Percentiles rank a stretch among this genome's conserved stretches.
Conservation (phyloP, 352 stramenopile genomes). For the Pythium sp. region DNA sequence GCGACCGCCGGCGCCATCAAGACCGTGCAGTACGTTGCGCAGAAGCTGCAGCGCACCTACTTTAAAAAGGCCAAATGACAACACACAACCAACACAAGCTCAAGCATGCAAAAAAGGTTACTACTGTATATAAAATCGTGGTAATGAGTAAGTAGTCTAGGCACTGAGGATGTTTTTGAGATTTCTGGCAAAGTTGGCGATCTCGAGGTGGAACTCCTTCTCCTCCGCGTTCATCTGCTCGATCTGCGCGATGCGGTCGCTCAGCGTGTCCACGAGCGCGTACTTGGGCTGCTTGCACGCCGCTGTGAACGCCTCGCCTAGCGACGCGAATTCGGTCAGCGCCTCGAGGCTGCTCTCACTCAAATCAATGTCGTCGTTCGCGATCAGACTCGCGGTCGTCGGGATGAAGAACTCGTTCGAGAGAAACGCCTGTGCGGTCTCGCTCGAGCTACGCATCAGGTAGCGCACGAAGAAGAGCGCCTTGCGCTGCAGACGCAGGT, state of each 20-base stretch:
- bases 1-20: conserved; percentile 80
- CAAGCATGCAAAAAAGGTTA: not conserved
- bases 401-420: conserved; percentile 45
- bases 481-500: conserved; percentile 79
- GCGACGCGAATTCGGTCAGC: conserved; percentile 62
- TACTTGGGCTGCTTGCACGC: conserved; percentile 53
- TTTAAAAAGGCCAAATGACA: conserved; percentile 35
- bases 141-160: conserved; percentile 1
- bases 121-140: not conserved
- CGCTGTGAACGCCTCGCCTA: conserved; percentile 56
- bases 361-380: conserved; percentile 71
- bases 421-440: conserved; percentile 50
- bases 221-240: conserved; percentile 63
- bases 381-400: conserved; percentile 45
- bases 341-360: conserved; percentile 73
- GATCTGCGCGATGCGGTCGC: conserved; percentile 58
- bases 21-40: conserved; percentile 71
- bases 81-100: conserved; percentile 7
- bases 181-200: conserved; percentile 48
- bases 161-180: conserved; percentile 38
- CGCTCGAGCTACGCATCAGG: conserved; percentile 57
- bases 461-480: conserved; percentile 84
- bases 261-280: conserved; percentile 40
- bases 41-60: conserved; percentile 88
- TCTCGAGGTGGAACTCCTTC: conserved; percentile 69